These are phyloP conservation scores for Pachyrhizus erosus DNA, from an alignment of 306 rosid species.

Conservation along the genomic window DNA sequence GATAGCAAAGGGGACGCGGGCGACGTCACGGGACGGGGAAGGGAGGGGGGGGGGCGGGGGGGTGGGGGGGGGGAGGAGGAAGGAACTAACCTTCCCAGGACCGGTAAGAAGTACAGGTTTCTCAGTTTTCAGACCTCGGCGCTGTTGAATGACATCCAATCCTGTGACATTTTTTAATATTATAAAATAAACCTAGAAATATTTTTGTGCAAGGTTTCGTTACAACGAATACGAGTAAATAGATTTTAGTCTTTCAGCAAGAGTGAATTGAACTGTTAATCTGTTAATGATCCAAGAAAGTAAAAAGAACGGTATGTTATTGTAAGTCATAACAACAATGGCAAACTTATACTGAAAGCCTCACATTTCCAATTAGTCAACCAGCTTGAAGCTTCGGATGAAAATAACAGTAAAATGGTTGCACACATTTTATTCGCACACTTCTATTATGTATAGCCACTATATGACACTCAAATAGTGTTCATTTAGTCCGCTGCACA, in stretches of 20 bases:
- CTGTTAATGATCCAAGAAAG: not conserved
- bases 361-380: not conserved
- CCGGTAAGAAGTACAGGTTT: conserved; percentile 88
- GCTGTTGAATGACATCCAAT: conserved; percentile 82
- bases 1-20: no score
- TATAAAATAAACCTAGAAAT: conserved; percentile 6
- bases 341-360: not conserved
- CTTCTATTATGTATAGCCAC: not conserved
- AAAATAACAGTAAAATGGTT: not conserved
- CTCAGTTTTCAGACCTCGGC: conserved; percentile 79
- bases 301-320: not conserved
- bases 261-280: conserved; percentile 14
- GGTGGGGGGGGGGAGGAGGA: not conserved
- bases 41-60: no score
- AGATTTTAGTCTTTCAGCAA: not conserved
- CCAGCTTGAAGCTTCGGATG: not conserved
- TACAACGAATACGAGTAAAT: not conserved
- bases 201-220: conserved; percentile 1
- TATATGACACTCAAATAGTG: not conserved
- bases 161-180: conserved; percentile 50
- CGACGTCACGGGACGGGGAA: no score
- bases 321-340: not conserved
- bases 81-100: conserved; percentile 80
- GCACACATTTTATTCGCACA: conserved; percentile 22
- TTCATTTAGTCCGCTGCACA: not conserved